Evolutionary conservation across 2,329 filamentous ascomycete genomes (phyloP), one percentile per base, ranked within the genome.

Genomic region (Alternaria sp.): DNA sequence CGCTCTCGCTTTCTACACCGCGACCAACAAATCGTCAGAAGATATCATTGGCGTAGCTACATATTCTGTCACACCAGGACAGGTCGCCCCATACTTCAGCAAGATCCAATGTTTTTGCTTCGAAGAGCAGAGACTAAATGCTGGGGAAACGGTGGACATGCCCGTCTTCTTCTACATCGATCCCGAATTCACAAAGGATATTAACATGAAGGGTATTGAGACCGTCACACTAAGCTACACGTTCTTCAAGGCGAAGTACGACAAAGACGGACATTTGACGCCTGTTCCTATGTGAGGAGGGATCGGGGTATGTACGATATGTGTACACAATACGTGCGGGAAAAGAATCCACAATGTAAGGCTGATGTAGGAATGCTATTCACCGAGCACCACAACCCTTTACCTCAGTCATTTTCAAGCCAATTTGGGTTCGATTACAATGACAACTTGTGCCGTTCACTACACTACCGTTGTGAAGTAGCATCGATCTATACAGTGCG

Each of bases 41-140:
- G 96, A 99, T 83, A 98, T 99, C 73, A 98, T 99, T 75, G 96
- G 96, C 51, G 94, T 99, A 46, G 96, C 96, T 11, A 99, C 96
- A 8, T 99, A 99, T 82, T 97, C 93, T 76, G 96, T 99, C 28
- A 97, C 95, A 3, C 96, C 96, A 0, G 96, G 89, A 4, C 96
- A 99, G 82, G 94, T 97, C 47, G 95, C 96, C 46, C 94, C 93
- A 1, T 99, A 99, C 80, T 99, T 99, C 78, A 96, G 92, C 87
- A 99, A 99, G 87, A 99, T 99, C 49, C 96, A 99, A 81, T 99
- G 96, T 78, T 99, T 99, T 81, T 99, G 96, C 81, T 99, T 99
- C 75, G 96, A 99, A 83, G 95, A 87, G 79, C 96, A 99, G 86
- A 87, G 96, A 65, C 82, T 99, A 69, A 95, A 96, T 77, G 94